Percentiles rank a stretch among this genome's conserved stretches.
Conservation (phyloP, 2,329 filamentous ascomycete species). For the Paecilomyces variotii region DNA sequence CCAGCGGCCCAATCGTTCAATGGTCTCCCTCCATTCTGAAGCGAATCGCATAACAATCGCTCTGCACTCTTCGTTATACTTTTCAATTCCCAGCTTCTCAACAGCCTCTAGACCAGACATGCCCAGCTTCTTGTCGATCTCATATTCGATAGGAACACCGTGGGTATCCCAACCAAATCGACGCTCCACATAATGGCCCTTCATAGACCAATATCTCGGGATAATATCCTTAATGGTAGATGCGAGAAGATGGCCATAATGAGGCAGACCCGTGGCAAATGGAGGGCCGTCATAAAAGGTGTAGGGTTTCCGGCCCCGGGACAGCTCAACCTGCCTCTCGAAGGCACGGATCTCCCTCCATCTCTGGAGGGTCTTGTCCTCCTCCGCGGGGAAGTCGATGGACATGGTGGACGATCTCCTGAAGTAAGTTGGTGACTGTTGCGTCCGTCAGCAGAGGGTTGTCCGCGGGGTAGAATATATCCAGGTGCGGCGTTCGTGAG, state of each 20-base stretch:
- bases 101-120: slow-evolving; percentile 85
- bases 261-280: slow-evolving; percentile 63
- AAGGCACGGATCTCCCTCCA: slow-evolving; percentile 95
- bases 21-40: slow-evolving; percentile 76
- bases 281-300: slow-evolving; percentile 91
- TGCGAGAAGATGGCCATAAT: slow-evolving; percentile 71
- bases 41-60: slow-evolving; percentile 91
- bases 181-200: slow-evolving; percentile 83
- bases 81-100: slow-evolving; percentile 72
- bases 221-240: slow-evolving; percentile 98
- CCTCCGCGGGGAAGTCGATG: slow-evolving; percentile 87
- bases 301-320: slow-evolving; percentile 72
- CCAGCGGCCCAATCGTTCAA: slow-evolving; percentile 86
- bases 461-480: slow-evolving; percentile 14
- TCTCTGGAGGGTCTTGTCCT: slow-evolving; percentile 72
- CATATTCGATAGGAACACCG: slow-evolving; percentile 89
- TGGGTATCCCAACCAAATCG: slow-evolving; percentile 96
- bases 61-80: slow-evolving; percentile 86
- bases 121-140: slow-evolving; percentile 92
- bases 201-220: slow-evolving; percentile 95
- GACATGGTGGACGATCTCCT: slow-evolving; percentile 51
- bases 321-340: slow-evolving; percentile 77
- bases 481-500: slow-evolving; percentile 1
- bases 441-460: slow-evolving; percentile 9
- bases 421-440: slow-evolving; percentile 1